Evolutionary conservation across 169 alveolate genomes (phyloP).

Genomic region (Cryptosporidium sp.): DNA sequence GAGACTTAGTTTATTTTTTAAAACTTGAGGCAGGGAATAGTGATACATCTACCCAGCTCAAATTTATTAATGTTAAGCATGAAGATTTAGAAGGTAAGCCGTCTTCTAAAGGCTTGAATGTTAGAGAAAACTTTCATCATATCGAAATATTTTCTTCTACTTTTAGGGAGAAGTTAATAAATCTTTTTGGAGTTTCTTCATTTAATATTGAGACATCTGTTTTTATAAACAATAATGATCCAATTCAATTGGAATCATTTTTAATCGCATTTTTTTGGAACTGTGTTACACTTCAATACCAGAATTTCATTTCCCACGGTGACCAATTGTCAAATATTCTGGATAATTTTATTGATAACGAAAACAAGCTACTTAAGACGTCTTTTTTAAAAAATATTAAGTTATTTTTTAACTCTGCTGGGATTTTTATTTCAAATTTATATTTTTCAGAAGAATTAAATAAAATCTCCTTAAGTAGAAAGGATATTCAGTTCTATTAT

Average conservation of each 20-base stretch:
- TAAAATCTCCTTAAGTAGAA: neutral
- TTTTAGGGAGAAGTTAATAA: conserved; percentile 32
- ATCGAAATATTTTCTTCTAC: conserved; percentile 37
- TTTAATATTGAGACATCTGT: neutral
- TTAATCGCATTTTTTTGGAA: conserved; percentile 56
- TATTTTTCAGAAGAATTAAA: neutral
- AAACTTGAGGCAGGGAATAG: neutral
- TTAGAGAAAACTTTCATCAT: neutral
- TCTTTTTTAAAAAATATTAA: conserved; percentile 37
- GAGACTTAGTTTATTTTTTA: conserved; percentile 11
- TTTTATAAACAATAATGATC: neutral
- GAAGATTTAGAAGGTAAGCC: neutral
- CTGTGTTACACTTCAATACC: conserved; percentile 60
- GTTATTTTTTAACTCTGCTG: conserved; percentile 45
- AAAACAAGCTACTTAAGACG: conserved; percentile 4
- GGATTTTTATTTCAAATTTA: conserved; percentile 33
- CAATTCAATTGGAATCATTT: neutral
- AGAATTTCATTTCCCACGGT: conserved; percentile 6
- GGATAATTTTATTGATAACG: neutral
- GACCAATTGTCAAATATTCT: conserved; percentile 10
- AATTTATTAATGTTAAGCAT: neutral
- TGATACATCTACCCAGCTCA: conserved; percentile 3
- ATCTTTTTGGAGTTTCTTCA: conserved; percentile 25
- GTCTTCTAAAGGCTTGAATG: neutral
- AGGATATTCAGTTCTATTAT: conserved; percentile 25